Base-by-base conservation (phyloP, 2,329 filamentous ascomycete genomes). In the Exutisphaerella laricina region DNA sequence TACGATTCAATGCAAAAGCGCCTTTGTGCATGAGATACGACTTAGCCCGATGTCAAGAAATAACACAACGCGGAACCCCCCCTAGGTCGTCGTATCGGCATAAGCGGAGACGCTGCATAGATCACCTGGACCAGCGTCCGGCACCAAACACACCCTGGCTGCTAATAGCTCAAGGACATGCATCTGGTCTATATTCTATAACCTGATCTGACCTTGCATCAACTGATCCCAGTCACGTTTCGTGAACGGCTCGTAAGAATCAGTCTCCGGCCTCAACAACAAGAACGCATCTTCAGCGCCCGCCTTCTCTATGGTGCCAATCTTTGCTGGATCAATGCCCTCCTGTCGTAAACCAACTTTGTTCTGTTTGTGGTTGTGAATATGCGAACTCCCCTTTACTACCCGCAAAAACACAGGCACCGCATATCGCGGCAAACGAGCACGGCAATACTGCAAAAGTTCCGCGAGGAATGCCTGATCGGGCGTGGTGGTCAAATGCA, bases 321-420 rank as follows among this genome's bases (percentile, higher is more conserved):
- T 53, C 45, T 68, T 67, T 2, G 61, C 63, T 2, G 79, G 75
- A 60, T 85, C 76, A n/a, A 85, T 75, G 0, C 83, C 83, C 50
- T 85, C 81, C 33, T 78, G 74, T 56, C 82, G 72, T 35, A 88
- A 65, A 0, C 80, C 80, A 1, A 82, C 75, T 61, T 88, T 89
- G 59, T 87, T 85, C 66, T 88, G 84, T 66, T 89, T 88, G 60
- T 87, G 83, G 57, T 87, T 88, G 59, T 84, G 80, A 51, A 80
- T 84, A 2, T 79, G 73, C 17, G 72, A 75, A 34, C 54, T 54
- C 20, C 69, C 68, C 34, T 73, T 68, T 17, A 84, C 73, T 10
- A 85, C 65, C 1, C 84, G 70, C 31, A 88, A 57, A 66, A 88
- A 88, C 1, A 88, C 66, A 0, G 85, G 85, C 1, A 88, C 82